These are phyloP conservation scores for Aspergillus fructus DNA, from an alignment of 2,329 filamentous ascomycete species.

Conservation along the genomic window DNA sequence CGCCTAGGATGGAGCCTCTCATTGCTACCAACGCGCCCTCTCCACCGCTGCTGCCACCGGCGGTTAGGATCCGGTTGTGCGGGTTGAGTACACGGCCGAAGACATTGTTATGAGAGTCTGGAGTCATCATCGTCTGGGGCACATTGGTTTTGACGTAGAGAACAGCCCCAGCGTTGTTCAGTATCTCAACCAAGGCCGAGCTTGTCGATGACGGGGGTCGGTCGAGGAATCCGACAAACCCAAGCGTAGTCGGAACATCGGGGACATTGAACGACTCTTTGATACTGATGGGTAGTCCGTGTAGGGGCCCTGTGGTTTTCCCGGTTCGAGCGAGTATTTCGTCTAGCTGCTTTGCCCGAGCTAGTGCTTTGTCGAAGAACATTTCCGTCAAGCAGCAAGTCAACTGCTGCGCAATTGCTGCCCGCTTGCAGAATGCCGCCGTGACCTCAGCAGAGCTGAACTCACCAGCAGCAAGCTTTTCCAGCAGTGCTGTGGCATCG, in stretches of 20 bases:
- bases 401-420: conserved; percentile 29
- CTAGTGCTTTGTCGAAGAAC: conserved; percentile 50
- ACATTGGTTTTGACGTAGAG: conserved; percentile 69
- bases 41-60: conserved; percentile 65
- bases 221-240: conserved; percentile 60
- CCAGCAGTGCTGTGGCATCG: conserved; percentile 33
- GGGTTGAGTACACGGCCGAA: conserved; percentile 64
- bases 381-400: conserved; percentile 54
- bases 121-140: conserved; percentile 55
- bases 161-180: conserved; percentile 61
- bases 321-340: conserved; percentile 39
- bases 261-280: conserved; percentile 49
- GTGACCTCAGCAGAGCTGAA: conserved; percentile 43
- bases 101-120: conserved; percentile 53
- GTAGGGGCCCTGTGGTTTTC: conserved; percentile 56
- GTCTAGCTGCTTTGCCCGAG: conserved; percentile 50
- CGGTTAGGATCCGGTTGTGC: conserved; percentile 55
- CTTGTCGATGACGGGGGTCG: conserved; percentile 54
- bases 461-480: conserved; percentile 22
- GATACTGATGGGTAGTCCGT: conserved; percentile 60
- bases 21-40: conserved; percentile 61
- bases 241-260: conserved; percentile 55
- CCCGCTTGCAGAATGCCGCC: conserved; percentile 30
- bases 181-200: conserved; percentile 55
- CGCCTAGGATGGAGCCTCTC: conserved; percentile 56